A percentile compares a stretch with the other conserved stretches of the same genome.
Evolutionary conservation across 208 protist species (phyloP).

Genomic region (Lotmaria passim): DNA sequence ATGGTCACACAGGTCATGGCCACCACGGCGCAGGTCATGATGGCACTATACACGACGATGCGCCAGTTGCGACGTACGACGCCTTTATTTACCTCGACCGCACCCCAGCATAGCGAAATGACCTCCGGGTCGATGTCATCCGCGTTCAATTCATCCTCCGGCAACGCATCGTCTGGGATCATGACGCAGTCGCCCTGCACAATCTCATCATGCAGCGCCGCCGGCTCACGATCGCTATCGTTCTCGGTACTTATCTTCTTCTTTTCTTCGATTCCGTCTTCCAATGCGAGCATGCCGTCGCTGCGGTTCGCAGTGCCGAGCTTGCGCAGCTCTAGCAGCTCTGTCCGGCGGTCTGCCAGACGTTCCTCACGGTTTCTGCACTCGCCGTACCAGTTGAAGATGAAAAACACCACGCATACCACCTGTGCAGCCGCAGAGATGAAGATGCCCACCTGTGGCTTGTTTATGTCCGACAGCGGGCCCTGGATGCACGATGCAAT

Average conservation of each 20-base stretch:
- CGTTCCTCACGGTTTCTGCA: slow-evolving; percentile 49
- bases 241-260: slow-evolving; percentile 4
- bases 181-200: neutral
- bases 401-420: slow-evolving; percentile 51
- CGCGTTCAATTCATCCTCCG: neutral
- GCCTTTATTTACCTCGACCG: slow-evolving; percentile 55
- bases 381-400: slow-evolving; percentile 81
- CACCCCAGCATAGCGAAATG: slow-evolving; percentile 24
- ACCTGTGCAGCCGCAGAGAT: slow-evolving; percentile 54
- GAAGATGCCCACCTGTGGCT: slow-evolving; percentile 47
- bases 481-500: slow-evolving; percentile 48
- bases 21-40: slow-evolving; percentile 42
- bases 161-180: neutral
- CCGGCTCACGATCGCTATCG: slow-evolving; percentile 1
- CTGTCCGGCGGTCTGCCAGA: neutral
- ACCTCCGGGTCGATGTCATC: slow-evolving; percentile 1
- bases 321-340: neutral
- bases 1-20: slow-evolving; percentile 40
- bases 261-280: neutral
- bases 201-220: slow-evolving; percentile 4
- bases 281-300: neutral
- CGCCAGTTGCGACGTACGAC: slow-evolving; percentile 38
- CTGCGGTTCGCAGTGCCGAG: slow-evolving; percentile 1
- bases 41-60: slow-evolving; percentile 37
- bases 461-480: slow-evolving; percentile 46